Conservation (phyloP, 1,139 yeast species). For the Candida freyschussii region DNA sequence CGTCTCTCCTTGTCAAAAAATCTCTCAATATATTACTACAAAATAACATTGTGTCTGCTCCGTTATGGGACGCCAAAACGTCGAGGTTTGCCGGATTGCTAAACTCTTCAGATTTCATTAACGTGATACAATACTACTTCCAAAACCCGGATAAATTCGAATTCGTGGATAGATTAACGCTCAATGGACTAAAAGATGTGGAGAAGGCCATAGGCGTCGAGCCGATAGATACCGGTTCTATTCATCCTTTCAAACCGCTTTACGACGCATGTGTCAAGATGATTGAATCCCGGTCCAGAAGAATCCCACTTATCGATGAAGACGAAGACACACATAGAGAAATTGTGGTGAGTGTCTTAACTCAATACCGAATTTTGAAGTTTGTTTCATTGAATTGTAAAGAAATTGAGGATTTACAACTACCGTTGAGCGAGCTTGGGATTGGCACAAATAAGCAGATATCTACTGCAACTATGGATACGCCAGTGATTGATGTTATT, state of each 20-base stretch:
- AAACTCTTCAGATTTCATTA: constrained; percentile 89
- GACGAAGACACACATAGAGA: constrained; percentile 92
- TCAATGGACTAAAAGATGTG: constrained; percentile 80
- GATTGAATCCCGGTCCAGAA: constrained; percentile 84
- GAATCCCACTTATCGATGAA: constrained; percentile 91
- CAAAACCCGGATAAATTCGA: constrained; percentile 88
- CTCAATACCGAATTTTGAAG: constrained; percentile 93
- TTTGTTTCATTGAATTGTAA: constrained; percentile 95
- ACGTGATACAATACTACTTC: constrained; percentile 91
- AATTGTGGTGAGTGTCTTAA: constrained; percentile 89
- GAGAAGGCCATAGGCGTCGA: constrained; percentile 86
- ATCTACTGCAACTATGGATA: constrained; percentile 80
- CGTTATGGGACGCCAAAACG: constrained; percentile 89
- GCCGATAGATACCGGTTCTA: constrained; percentile 82
- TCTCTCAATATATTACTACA: constrained; percentile 86
- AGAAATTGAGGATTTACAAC: constrained; percentile 79
- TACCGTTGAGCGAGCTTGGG: constrained; percentile 67
- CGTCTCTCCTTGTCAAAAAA: constrained; percentile 84
- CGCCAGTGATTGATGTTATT: constrained; percentile 93
- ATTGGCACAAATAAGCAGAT: constrained; percentile 51
- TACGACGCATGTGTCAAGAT: constrained; percentile 93
- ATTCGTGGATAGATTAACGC: constrained; percentile 77
- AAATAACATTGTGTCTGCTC: constrained; percentile 93
- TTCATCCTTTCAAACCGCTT: constrained; percentile 86
- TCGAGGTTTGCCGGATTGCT: constrained; percentile 91